phyloP scores from a whole-genome alignment of 768 basidiomycete species.

The Rhodotorula kratochvilovae region DNA sequence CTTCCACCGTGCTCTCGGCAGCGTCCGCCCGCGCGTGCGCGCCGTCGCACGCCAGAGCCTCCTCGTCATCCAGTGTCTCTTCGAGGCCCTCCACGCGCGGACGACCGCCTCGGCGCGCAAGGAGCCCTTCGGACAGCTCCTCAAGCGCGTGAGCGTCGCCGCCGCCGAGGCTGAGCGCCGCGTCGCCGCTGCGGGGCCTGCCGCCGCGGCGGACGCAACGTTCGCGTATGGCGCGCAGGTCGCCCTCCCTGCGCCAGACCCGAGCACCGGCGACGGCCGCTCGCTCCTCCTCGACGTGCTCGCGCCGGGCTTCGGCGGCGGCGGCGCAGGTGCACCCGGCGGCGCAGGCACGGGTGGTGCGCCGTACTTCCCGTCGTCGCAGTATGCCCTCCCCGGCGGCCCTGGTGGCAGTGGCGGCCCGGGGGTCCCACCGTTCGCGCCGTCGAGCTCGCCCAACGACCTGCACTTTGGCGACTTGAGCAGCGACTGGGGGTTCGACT shows the following conservation, averaged over 20 bases:
- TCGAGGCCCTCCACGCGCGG: constrained; percentile 22
- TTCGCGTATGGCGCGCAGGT: neutral
- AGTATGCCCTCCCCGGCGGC: neutral
- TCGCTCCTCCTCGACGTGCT: neutral
- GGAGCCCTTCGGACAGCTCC: constrained; percentile 23
- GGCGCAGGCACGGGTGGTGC: too few species aligned
- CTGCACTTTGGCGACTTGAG: constrained; percentile 15
- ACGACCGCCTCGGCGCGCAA: neutral
- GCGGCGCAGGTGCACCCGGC: too few species aligned
- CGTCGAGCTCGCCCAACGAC: neutral
- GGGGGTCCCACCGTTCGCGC: neutral
- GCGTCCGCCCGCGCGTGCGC: constrained; percentile 19
- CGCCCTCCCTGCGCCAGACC: neutral
- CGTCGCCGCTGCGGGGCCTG: neutral
- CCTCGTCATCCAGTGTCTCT: constrained; percentile 31
- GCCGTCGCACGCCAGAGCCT: constrained; percentile 26
- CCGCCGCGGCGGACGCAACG: too few species aligned
- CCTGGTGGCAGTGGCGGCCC: too few species aligned
- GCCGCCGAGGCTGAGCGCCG: constrained; percentile 20
- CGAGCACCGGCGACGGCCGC: neutral
- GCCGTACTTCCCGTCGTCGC: neutral
- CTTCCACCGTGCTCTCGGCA: constrained; percentile 26
- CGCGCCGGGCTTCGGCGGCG: too few species aligned
- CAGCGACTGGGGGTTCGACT: constrained; percentile 14
- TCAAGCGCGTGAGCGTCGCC: constrained; percentile 27